Percentiles rank a stretch among this genome's conserved stretches.
These are phyloP conservation scores for Ormosia semicastrata DNA, from an alignment of 306 rosid species.

Conservation along the genomic window DNA sequence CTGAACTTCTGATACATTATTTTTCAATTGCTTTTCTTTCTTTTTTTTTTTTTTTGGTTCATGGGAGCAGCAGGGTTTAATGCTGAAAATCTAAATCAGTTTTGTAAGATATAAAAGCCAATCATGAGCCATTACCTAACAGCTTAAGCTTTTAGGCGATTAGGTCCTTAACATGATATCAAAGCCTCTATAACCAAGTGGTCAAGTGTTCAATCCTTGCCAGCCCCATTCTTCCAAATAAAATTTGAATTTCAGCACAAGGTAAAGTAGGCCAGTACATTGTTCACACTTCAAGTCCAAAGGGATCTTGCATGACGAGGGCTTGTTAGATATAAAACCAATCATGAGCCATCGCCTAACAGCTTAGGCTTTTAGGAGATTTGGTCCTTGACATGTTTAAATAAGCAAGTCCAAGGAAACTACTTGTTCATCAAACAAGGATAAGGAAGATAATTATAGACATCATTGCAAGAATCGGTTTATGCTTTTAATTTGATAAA, in stretches of 20 bases:
- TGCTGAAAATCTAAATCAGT: background rate
- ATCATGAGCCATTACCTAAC: background rate
- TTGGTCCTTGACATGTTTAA: background rate
- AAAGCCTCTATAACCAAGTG: background rate
- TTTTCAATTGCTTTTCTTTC: background rate
- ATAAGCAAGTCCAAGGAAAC: background rate
- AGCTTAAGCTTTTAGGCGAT: background rate
- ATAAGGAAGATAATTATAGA: background rate
- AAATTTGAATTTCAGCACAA: background rate
- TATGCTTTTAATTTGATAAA: background rate
- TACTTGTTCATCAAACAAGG: background rate
- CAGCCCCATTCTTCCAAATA: background rate
- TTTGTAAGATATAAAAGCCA: background rate
- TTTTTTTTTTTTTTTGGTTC: background rate
- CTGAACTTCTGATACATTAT: background rate
- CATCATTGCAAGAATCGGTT: background rate
- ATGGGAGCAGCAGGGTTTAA: background rate
- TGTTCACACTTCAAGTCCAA: background rate
- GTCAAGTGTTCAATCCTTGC: background rate
- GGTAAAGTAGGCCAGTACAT: background rate
- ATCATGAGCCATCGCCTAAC: background rate
- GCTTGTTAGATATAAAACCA: background rate
- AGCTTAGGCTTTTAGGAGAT: background rate
- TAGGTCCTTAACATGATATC: background rate
- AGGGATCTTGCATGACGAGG: background rate